Percentiles rank a stretch among this genome's conserved stretches.
These are phyloP conservation scores for Gamarada debralockiae DNA, from an alignment of 495 filamentous ascomycete genomes.

Conservation along the genomic window DNA sequence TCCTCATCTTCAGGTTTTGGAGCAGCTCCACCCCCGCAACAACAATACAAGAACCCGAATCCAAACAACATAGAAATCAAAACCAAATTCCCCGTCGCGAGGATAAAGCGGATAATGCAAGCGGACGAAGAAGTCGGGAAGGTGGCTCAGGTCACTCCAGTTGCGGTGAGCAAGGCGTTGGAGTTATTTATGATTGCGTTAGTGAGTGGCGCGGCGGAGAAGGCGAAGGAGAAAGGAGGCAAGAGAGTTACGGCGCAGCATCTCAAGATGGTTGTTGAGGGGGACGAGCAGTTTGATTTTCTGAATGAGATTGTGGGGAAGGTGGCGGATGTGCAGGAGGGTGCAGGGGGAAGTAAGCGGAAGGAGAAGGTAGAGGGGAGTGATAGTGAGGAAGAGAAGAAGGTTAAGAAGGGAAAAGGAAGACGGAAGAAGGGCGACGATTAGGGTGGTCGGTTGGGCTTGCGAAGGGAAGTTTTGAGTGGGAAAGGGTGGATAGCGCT, in stretches of 20 bases:
- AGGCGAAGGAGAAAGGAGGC: conserved; percentile 74
- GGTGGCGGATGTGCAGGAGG: conserved; percentile 61
- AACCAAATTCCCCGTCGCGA: conserved; percentile 95
- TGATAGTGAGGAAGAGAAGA: conserved; percentile 15
- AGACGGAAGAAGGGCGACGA: conserved; percentile 26
- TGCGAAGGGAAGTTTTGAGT: not conserved
- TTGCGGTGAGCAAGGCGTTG: conserved; percentile 88
- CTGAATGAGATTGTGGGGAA: conserved; percentile 85
- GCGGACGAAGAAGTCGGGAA: conserved; percentile 99
- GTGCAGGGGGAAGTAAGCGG: conserved; percentile 15
- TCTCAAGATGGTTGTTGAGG: conserved; percentile 81
- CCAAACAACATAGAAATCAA: conserved; percentile 65
- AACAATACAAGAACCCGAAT: conserved; percentile 26
- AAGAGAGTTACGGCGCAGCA: conserved; percentile 89
- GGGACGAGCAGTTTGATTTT: conserved; percentile 90
- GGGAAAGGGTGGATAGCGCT: too few species aligned
- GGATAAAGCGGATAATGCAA: conserved; percentile 99
- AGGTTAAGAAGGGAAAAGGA: conserved; percentile 22
- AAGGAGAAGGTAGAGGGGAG: conserved; percentile 13
- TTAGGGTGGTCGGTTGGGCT: not conserved
- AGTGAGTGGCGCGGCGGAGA: conserved; percentile 78
- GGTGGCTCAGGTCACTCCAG: conserved; percentile 93
- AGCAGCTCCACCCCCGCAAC: conserved; percentile 12
- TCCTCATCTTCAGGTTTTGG: not conserved
- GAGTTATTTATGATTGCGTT: conserved; percentile 97